Evolutionary conservation across 495 filamentous ascomycete genomes (phyloP), one percentile per base, ranked within the genome.

Genomic region (Bombardia bombarda): DNA sequence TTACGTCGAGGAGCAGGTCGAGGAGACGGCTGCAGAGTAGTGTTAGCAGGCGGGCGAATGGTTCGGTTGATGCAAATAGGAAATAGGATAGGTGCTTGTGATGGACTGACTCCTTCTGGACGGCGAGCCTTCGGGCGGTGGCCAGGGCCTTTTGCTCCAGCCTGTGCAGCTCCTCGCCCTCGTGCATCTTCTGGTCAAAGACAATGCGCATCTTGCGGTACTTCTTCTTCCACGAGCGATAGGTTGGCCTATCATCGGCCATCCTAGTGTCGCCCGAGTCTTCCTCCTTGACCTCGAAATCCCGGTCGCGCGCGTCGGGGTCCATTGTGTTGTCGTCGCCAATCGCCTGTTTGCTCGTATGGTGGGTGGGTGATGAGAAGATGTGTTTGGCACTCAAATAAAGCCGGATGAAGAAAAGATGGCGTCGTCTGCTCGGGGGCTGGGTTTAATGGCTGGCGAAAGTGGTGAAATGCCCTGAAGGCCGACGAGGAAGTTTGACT

Each of bases 121-220:
- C 79, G 49, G 84, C 79, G 24, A 97, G 77, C 42, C 89, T 73
- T 49, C 81, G 80, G 13, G 86, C 83, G 5, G 87, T 79, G 49
- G 79, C 79, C 42, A 79, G 73, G 8, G 87, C 85, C 44, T 84
- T 80, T 58, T 85, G 77, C 58, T 92, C 88, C 28, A 86, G 76
- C 42, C 74, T 76, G 60, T 84, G 87, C 30, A 94, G 70, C 28
- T 72, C 70, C 55, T 93, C 86, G 52, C 81, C 89, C 38, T 85
- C 79, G 38, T 78, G 75, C 79, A 90, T 88, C 53, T 77, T 78
- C 32, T 82, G 73, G 52, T 96, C 88, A 52, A 96, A 98, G 30
- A 77, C 73, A 54, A 87, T 71, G 55, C 85, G 83, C 69, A 94
- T 80, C 68, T 98, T 98, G 42, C 86, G 80, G 64, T 90, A 98